A percentile compares a stretch with the other conserved stretches of the same genome.
These are phyloP conservation scores for Rosa multiflora DNA, from an alignment of 306 rosid species.

Conservation along the genomic window DNA sequence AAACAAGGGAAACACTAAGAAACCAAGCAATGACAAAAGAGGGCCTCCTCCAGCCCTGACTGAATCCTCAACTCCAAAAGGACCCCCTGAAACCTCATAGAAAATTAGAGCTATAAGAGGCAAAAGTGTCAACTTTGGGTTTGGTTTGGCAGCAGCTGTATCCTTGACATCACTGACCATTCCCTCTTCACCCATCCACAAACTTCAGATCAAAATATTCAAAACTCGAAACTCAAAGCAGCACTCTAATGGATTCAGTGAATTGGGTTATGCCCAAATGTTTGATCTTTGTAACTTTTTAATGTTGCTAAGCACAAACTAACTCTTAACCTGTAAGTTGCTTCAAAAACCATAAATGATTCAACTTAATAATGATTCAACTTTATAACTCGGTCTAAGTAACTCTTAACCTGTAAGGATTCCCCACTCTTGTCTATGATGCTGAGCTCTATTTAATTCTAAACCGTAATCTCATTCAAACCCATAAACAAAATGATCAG, in stretches of 20 bases:
- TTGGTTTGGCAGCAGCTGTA: conserved; percentile 27
- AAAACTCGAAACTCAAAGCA: neutral
- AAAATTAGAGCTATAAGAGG: conserved; percentile 89
- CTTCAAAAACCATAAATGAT: neutral
- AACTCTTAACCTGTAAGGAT: neutral
- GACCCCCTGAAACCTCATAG: conserved; percentile 95
- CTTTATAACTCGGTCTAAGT: neutral
- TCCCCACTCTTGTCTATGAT: neutral
- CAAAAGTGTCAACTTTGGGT: conserved; percentile 62
- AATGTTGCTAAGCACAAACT: neutral
- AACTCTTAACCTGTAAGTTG: neutral
- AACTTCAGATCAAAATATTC: neutral
- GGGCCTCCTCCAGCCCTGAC: conserved; percentile 83
- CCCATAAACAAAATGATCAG: neutral
- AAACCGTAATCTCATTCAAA: neutral
- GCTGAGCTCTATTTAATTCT: neutral
- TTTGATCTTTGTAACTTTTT: neutral
- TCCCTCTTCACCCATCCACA: conserved; percentile 51
- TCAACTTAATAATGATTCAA: no score
- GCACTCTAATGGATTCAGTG: neutral
- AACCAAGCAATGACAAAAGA: conserved; percentile 69
- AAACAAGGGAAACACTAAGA: conserved; percentile 65
- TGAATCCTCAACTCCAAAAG: conserved; percentile 86
- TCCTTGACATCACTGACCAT: conserved; percentile 34
- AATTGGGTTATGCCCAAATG: conserved; percentile 16